Evolutionary conservation across 495 filamentous ascomycete species (phyloP).

Genomic region (Xylaria longipes): DNA sequence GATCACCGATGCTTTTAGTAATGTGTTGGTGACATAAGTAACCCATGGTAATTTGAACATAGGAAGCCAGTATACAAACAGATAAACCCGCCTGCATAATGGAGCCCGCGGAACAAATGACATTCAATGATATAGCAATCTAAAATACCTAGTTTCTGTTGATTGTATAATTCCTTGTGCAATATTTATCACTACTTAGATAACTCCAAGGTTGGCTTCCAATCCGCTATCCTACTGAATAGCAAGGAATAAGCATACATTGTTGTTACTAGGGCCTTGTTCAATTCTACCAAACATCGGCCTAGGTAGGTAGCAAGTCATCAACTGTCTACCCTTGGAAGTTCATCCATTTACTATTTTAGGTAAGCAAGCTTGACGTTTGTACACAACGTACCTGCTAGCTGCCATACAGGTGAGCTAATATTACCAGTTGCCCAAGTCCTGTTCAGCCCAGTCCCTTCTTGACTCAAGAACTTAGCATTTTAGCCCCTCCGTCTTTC

Average conservation of each 20-base stretch:
- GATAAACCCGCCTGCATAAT: background rate
- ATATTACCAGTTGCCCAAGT: background rate
- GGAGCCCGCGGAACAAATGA: slow-evolving; percentile 3
- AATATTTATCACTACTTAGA: background rate
- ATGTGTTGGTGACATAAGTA: slow-evolving; percentile 55
- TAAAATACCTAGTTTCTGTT: background rate
- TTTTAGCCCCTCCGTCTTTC: background rate
- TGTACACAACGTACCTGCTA: slow-evolving; percentile 3
- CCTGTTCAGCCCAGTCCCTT: background rate
- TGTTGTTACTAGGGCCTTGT: background rate
- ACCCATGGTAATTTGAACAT: slow-evolving; percentile 19
- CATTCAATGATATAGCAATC: background rate
- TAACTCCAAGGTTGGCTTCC: background rate
- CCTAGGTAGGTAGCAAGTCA: background rate
- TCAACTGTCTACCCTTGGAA: background rate
- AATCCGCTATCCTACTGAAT: background rate
- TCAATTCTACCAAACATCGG: background rate
- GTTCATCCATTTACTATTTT: background rate
- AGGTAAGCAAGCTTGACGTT: background rate
- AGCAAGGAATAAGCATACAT: background rate
- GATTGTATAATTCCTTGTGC: background rate
- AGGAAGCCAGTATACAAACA: slow-evolving; percentile 15
- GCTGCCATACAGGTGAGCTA: background rate
- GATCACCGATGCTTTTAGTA: slow-evolving; percentile 56
- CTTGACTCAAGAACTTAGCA: background rate